Evolutionary conservation across 176 grass and related monocot genomes (phyloP), one percentile per base, ranked within the genome.

Genomic region (Chrysopogon serrulatus): DNA sequence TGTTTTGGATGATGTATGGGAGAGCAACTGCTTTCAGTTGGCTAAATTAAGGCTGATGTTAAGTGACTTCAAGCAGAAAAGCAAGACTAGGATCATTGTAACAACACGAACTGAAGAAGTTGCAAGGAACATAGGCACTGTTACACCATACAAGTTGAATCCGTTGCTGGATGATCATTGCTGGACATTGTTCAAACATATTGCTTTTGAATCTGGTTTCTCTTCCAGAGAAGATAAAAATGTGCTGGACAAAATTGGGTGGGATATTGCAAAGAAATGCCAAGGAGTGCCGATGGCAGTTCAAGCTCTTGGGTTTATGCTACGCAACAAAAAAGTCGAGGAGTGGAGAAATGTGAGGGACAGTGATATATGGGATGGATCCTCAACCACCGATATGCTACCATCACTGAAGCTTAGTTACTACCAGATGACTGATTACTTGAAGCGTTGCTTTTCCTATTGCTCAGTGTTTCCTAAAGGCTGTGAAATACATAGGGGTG

Each of bases 91-190:
- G 10, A 1, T 71, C 2, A 28, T 71, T 43, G 68, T 71, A 28
- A 71, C 68, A 44, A 71, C 68, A 71, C 39, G 39, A 17, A 71
- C n/a, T 17, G 39, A 71, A 71, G 68, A 71, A 71, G 68, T 71
- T 43, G 68, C 68, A 27, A 43, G 68, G 13, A 71, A 71, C 18
- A 28, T 71, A 71, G 23, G 68, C 15, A 71, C 37, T 0, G 6
- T 71, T 16, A 2, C 37, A 27, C 39, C 68, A 4, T 71, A 44
- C 39, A 71, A 71, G 39, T 13, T 71, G 68, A 21, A 44, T 2
- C 39, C 68, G 17, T 17, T 71, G 13, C 44, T 39, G 8, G 68
- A 71, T 44, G 37, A 71, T 71, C n/a, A 71, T 21, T 71, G 68
- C 3, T 71, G 68, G 68, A 4, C 68, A 71, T 71, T 71, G n/a